phyloP scores from a whole-genome alignment of 2,329 filamentous ascomycete genomes.

The Aspergillus brasiliensis region DNA sequence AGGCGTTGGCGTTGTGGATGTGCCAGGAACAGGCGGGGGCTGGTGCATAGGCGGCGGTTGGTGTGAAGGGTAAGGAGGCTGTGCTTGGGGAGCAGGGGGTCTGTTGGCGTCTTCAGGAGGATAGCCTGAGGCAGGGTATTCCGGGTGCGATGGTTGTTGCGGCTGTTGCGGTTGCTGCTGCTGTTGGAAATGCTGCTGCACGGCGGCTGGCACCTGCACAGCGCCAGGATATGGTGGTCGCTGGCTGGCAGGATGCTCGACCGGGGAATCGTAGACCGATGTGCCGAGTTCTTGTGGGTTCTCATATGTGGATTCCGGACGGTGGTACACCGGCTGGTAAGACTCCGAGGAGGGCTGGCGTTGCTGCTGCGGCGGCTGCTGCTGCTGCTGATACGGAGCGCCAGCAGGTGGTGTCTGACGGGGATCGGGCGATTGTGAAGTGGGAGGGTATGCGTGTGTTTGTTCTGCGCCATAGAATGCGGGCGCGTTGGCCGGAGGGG shows the following conservation, averaged over 20 bases:
- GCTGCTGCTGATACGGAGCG: slow-evolving; percentile 38
- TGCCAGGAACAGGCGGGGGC: slow-evolving; percentile 38
- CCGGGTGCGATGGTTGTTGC: slow-evolving; percentile 34
- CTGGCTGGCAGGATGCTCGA: slow-evolving; percentile 45
- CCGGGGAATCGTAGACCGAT: slow-evolving; percentile 74
- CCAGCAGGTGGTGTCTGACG: slow-evolving; percentile 39
- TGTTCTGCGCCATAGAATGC: slow-evolving; percentile 68
- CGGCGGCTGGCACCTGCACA: slow-evolving; percentile 28
- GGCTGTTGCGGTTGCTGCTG: slow-evolving; percentile 29
- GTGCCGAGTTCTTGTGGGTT: slow-evolving; percentile 77
- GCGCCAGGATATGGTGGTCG: slow-evolving; percentile 36
- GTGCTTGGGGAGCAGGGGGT: slow-evolving; percentile 27
- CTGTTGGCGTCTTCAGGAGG: slow-evolving; percentile 37
- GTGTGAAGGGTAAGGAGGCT: slow-evolving; percentile 37
- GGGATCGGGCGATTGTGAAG: slow-evolving; percentile 45
- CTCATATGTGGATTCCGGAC: slow-evolving; percentile 69
- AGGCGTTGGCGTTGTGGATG: slow-evolving; percentile 32
- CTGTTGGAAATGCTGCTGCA: slow-evolving; percentile 36
- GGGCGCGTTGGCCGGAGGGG: slow-evolving; percentile 51
- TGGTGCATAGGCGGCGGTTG: slow-evolving; percentile 37
- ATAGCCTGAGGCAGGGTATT: slow-evolving; percentile 46
- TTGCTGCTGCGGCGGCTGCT: slow-evolving; percentile 54
- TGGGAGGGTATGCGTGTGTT: slow-evolving; percentile 43
- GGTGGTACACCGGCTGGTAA: slow-evolving; percentile 51
- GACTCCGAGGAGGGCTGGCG: slow-evolving; percentile 55